phyloP scores from a whole-genome alignment of 2,329 filamentous ascomycete species.

The Simplicillium aogashimaense region DNA sequence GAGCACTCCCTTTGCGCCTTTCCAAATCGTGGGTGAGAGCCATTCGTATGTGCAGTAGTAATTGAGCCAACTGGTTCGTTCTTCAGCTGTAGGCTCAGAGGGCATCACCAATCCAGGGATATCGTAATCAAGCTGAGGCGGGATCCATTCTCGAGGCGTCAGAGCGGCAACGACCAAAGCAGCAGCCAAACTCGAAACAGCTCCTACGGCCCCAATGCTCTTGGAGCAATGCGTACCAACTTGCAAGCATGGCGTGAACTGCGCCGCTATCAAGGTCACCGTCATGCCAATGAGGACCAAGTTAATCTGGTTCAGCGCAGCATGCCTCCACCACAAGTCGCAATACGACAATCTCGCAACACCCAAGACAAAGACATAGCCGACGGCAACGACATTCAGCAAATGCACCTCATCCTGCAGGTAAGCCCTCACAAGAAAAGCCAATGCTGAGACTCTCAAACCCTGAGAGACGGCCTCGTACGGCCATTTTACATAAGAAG shows the following conservation, averaged over 20 bases:
- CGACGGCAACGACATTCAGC: slow-evolving; percentile 23
- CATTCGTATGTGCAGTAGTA: slow-evolving; percentile 36
- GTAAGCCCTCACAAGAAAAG: slow-evolving; percentile 26
- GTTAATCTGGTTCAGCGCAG: slow-evolving; percentile 38
- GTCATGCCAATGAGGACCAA: slow-evolving; percentile 28
- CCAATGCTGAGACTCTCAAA: slow-evolving; percentile 26
- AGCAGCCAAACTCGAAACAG: slow-evolving; percentile 23
- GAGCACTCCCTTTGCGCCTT: slow-evolving; percentile 31
- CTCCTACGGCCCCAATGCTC: slow-evolving; percentile 20
- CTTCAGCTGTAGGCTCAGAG: slow-evolving; percentile 35
- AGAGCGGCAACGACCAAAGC: slow-evolving; percentile 28
- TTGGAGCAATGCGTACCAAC: slow-evolving; percentile 18
- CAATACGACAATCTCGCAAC: slow-evolving; percentile 26
- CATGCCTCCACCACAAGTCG: slow-evolving; percentile 32
- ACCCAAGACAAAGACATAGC: slow-evolving; percentile 33
- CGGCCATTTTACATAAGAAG: slow-evolving; percentile 27
- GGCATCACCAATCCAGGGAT: slow-evolving; percentile 24
- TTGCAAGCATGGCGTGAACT: slow-evolving; percentile 34
- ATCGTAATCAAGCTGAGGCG: slow-evolving; percentile 27
- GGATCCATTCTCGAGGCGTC: slow-evolving; percentile 41
- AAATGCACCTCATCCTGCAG: slow-evolving; percentile 21
- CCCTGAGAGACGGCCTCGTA: slow-evolving; percentile 34
- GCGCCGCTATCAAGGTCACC: slow-evolving; percentile 22
- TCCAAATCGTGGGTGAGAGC: slow-evolving; percentile 19
- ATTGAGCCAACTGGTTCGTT: slow-evolving; percentile 42